A percentile compares a stretch with the other conserved stretches of the same genome.
Evolutionary conservation across 148 eudicot genomes (phyloP).

Genomic region (Diospyros kaki): DNA sequence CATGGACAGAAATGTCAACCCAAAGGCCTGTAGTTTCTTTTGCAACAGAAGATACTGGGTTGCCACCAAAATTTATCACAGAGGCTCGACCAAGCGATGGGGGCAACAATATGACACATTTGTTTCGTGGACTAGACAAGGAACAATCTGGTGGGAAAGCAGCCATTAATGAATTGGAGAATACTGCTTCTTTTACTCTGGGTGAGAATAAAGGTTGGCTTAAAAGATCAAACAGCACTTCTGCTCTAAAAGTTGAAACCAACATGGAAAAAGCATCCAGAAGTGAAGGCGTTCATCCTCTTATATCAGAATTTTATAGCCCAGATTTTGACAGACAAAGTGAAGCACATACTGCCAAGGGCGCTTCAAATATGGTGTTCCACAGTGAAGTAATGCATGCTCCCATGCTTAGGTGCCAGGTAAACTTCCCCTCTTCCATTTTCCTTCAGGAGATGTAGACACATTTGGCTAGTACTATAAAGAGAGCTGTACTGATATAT

Average conservation of each 20-base stretch:
- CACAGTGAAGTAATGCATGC: slow-evolving; percentile 49
- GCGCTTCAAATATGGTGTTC: slow-evolving; percentile 41
- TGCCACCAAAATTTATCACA: slow-evolving; percentile 29
- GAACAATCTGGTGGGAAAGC: slow-evolving; percentile 23
- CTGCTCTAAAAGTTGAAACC: slow-evolving; percentile 47
- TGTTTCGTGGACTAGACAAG: slow-evolving; percentile 21
- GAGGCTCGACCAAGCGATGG: slow-evolving; percentile 25
- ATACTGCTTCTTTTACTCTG: slow-evolving; percentile 16
- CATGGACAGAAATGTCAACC: slow-evolving; percentile 20
- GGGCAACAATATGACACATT: slow-evolving; percentile 19
- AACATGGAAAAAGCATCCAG: slow-evolving; percentile 30
- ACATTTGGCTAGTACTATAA: too few species aligned
- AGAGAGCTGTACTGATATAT: background rate
- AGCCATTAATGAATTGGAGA: slow-evolving; percentile 23
- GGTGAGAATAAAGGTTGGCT: slow-evolving; percentile 33
- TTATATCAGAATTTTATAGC: slow-evolving; percentile 71
- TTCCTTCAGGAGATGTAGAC: too few species aligned
- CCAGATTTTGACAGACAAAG: slow-evolving; percentile 45
- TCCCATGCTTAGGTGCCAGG: slow-evolving; percentile 87
- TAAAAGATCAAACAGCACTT: slow-evolving; percentile 81
- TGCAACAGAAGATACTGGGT: slow-evolving; percentile 24
- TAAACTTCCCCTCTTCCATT: slow-evolving; percentile 25
- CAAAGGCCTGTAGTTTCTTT: slow-evolving; percentile 16
- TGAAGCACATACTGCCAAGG: slow-evolving; percentile 27
- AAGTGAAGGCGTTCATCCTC: slow-evolving; percentile 38